Base-by-base conservation (phyloP, 2,329 filamentous ascomycete species). In the Xylariaceae sp. region DNA sequence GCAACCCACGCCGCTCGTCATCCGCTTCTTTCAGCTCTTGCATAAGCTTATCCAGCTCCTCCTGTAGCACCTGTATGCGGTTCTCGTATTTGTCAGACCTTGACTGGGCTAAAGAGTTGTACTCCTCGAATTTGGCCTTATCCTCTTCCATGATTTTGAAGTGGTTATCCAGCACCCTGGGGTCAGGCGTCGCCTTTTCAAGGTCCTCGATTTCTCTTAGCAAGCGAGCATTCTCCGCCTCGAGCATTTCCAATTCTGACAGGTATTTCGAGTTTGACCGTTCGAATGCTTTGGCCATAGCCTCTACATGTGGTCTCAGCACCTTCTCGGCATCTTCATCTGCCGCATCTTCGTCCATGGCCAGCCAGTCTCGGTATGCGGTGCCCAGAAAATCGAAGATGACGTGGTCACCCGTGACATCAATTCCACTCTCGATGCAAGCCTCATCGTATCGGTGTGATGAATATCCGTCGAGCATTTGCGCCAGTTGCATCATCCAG, bases 401-500 rank as follows among this genome's bases (percentile, higher is more conserved):
- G 67, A 99, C 96, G 60, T 92, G 88, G 73, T 99, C 93, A 4
- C 91, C 91, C 9, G 83, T 87, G 24, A 98, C 87, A 73, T 99
- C 95, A 41, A 95, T 85, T 1, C 94, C 95, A 26, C 87, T 88
- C 67, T 97, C 94, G 37, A 89, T 82, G 71, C 92, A 97, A 1
- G 92, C 93, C 49, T 96, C 90, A 65, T 97, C 92, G 73, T 96
- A 99, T 43, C 87, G 86, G 56, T 92, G 89, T 52, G 79, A 75
- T 1, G 85, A 80, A 70, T 93, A 98, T 19, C 90, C 85, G 61
- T 98, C 93, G 70, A 98, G 85, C 88, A 98, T 96, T 66, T 94
- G 88, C 4, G 92, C 91, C 48, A 99, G 80, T 74, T 98, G 93
- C 94, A 99, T 96, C 87, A 99, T 94, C 95, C 95, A 99, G 76